These are phyloP conservation scores for Pleurostoma richardsiae DNA, from an alignment of 2,329 filamentous ascomycete genomes.

Conservation along the genomic window DNA sequence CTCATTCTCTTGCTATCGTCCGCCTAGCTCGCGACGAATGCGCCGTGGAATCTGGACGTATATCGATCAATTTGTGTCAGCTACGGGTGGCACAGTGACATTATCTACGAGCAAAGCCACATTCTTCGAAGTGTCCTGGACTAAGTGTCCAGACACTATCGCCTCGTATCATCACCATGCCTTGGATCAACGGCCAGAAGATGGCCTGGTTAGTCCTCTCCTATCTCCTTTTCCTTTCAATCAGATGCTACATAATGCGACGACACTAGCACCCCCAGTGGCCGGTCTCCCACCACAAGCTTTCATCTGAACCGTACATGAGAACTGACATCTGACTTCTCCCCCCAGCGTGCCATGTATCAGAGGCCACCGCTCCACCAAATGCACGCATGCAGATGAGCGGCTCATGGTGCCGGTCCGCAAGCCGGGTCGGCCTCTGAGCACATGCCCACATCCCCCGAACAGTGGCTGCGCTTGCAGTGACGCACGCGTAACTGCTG, in stretches of 20 bases:
- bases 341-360: conserved; percentile 63
- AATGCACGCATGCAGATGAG: conserved; percentile 64
- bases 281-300: no score
- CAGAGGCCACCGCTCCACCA: conserved; percentile 69
- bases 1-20: no score
- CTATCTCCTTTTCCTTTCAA: neutral
- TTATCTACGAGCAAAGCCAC: no score
- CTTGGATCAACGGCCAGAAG: conserved; percentile 64
- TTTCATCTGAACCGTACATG: no score
- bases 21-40: no score
- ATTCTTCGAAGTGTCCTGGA: no score
- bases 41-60: no score
- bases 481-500: conserved; percentile 50
- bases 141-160: neutral
- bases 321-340: neutral
- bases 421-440: conserved; percentile 66
- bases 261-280: no score
- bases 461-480: conserved; percentile 58
- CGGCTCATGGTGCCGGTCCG: conserved; percentile 66
- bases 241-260: no score
- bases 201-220: conserved; percentile 62
- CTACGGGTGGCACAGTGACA: no score
- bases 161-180: conserved; percentile 44
- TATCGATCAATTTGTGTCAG: no score
- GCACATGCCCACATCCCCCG: conserved; percentile 61